Evolutionary conservation across 2,329 filamentous ascomycete genomes (phyloP).

Genomic region (Phaeoacremonium minimum): DNA sequence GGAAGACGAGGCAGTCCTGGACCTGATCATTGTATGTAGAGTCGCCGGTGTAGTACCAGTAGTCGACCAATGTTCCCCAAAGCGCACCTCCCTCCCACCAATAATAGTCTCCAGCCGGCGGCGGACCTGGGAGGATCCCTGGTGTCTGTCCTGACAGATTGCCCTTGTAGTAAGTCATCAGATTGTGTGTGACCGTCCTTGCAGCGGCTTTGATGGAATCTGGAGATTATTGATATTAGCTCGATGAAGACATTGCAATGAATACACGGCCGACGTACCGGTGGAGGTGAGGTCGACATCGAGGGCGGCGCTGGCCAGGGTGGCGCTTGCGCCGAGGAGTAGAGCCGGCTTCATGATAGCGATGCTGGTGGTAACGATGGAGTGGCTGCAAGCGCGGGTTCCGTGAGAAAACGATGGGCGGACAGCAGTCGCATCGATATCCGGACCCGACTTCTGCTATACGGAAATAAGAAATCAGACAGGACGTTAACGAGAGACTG

Average conservation of each 20-base stretch:
- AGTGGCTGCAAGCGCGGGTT: too few relatives aligned
- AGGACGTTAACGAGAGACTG: too few relatives aligned
- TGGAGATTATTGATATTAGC: not conserved
- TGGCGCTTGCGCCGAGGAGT: too few relatives aligned
- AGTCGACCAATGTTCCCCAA: constrained; percentile 60
- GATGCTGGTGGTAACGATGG: too few relatives aligned
- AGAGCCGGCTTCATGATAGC: too few relatives aligned
- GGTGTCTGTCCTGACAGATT: constrained; percentile 34
- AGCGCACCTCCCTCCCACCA: constrained; percentile 65
- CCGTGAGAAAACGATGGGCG: too few relatives aligned
- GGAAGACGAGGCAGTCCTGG: constrained; percentile 16
- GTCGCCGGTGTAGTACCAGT: constrained; percentile 61
- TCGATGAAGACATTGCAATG: too few relatives aligned
- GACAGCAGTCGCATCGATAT: too few relatives aligned
- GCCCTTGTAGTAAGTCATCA: constrained; percentile 40
- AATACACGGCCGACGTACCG: constrained; percentile 5
- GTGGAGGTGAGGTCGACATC: constrained; percentile 9
- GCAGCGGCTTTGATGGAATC: constrained; percentile 29
- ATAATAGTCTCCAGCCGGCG: constrained; percentile 47
- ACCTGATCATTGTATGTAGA: constrained; percentile 47
- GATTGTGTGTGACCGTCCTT: constrained; percentile 34
- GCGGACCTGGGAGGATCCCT: too few relatives aligned
- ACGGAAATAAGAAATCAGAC: too few relatives aligned
- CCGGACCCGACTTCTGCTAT: too few relatives aligned
- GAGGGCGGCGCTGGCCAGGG: constrained; percentile 5